A percentile compares a stretch with the other conserved stretches of the same genome.
phyloP scores from a whole-genome alignment of 495 filamentous ascomycete genomes.

The Hypoxylon lienhwacheense region DNA sequence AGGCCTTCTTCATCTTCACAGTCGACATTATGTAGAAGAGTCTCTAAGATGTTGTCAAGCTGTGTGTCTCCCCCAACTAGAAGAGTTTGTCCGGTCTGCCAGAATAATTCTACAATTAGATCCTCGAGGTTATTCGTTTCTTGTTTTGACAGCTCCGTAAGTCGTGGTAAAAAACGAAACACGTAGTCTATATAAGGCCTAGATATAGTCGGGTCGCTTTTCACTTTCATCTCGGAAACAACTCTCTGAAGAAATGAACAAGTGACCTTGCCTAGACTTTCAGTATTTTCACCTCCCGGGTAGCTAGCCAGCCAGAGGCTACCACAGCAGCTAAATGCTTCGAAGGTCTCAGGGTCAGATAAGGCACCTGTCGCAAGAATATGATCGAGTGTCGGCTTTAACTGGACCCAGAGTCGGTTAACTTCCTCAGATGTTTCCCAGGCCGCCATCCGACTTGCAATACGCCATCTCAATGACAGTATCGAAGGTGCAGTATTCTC shows the following conservation, averaged over 20 bases:
- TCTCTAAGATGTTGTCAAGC: constrained; percentile 7
- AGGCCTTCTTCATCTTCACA: constrained; percentile 36
- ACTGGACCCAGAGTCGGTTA: constrained; percentile 40
- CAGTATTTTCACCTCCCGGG: constrained; percentile 39
- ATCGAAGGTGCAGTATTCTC: constrained; percentile 18
- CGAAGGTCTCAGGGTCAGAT: constrained; percentile 37
- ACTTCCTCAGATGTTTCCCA: constrained; percentile 42
- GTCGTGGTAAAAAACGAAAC: constrained; percentile 32
- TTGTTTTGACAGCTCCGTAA: constrained; percentile 26
- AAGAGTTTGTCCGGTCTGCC: constrained; percentile 16
- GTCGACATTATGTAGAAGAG: constrained; percentile 32
- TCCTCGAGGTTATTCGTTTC: constrained; percentile 17
- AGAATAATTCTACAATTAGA: constrained; percentile 33
- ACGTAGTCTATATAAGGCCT: constrained; percentile 30
- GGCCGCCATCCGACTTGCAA: constrained; percentile 41
- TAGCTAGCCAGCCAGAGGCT: constrained; percentile 44
- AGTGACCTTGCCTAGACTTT: constrained; percentile 37
- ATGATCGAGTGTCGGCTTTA: constrained; percentile 39
- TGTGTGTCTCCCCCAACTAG: constrained; percentile 1
- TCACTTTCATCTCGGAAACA: constrained; percentile 9
- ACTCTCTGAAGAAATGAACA: constrained; percentile 43
- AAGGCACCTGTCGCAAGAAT: constrained; percentile 40
- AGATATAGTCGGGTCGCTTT: constrained; percentile 10
- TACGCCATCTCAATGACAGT: constrained; percentile 43
- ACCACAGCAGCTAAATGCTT: constrained; percentile 48